These are phyloP conservation scores for Anethum foeniculum DNA, from an alignment of 140 eudicot genomes.

Conservation along the genomic window DNA sequence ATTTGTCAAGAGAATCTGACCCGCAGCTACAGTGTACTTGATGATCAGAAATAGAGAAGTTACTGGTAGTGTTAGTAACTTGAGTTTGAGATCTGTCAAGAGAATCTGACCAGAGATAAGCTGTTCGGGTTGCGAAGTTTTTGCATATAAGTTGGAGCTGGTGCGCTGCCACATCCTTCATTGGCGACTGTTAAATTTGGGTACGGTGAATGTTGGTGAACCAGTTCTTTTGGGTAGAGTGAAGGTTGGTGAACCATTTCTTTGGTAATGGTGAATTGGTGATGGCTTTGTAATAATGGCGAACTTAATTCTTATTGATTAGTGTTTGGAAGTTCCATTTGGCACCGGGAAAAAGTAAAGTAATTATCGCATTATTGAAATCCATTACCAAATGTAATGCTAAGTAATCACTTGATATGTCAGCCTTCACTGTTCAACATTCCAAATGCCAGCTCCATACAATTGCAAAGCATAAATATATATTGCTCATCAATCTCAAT, in stretches of 20 bases:
- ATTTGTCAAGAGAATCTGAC: background rate
- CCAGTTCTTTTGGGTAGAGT: no score
- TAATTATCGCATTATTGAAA: no score
- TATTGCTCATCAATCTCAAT: background rate
- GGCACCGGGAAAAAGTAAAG: background rate
- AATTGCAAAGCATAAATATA: background rate
- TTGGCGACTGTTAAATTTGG: no score
- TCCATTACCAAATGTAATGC: background rate
- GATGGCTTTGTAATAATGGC: background rate
- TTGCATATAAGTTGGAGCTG: background rate
- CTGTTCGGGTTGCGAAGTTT: background rate
- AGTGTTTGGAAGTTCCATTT: background rate
- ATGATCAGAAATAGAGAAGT: no score
- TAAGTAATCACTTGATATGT: background rate
- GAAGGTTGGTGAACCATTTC: background rate
- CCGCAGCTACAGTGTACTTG: no score
- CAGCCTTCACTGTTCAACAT: background rate
- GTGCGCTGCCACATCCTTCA: no score
- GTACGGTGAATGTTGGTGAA: no score
- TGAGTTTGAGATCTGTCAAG: background rate
- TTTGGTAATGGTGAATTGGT: background rate
- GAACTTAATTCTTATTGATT: background rate
- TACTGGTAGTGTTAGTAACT: background rate
- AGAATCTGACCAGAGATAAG: no score
- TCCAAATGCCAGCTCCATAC: background rate